phyloP scores from a whole-genome alignment of 2,329 filamentous ascomycete genomes.

The Ophiostoma tasmaniense region DNA sequence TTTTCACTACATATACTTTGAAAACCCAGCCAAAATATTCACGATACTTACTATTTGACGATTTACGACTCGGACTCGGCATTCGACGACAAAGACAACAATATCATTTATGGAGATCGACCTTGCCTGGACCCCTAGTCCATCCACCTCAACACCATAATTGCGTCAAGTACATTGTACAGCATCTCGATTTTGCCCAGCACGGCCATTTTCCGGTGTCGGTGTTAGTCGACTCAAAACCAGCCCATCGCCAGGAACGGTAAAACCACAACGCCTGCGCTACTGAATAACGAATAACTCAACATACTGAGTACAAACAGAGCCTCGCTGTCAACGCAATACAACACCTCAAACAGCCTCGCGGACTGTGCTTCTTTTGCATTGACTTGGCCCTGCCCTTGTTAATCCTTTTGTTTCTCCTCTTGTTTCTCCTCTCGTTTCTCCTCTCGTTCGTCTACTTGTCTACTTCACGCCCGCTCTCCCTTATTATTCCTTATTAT shows the following conservation, averaged over 20 bases:
- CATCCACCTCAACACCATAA: background rate
- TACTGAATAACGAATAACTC: background rate
- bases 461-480: background rate
- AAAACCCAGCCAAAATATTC: background rate
- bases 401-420: background rate
- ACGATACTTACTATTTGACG: background rate
- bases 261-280: background rate
- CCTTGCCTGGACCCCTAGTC: background rate
- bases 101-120: background rate
- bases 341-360: constrained; percentile 7
- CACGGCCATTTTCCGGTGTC: background rate
- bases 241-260: background rate
- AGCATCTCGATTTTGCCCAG: constrained; percentile 1
- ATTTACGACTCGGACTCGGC: background rate
- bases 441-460: background rate
- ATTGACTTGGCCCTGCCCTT: background rate
- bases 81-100: background rate
- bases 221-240: constrained; percentile 8
- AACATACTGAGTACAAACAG: background rate
- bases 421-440: background rate
- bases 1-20: background rate
- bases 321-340: constrained; percentile 6
- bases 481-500: background rate
- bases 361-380: background rate
- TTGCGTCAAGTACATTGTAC: background rate